phyloP scores from a whole-genome alignment of 257 asterid species.

The Solanum pimpinellifolium region DNA sequence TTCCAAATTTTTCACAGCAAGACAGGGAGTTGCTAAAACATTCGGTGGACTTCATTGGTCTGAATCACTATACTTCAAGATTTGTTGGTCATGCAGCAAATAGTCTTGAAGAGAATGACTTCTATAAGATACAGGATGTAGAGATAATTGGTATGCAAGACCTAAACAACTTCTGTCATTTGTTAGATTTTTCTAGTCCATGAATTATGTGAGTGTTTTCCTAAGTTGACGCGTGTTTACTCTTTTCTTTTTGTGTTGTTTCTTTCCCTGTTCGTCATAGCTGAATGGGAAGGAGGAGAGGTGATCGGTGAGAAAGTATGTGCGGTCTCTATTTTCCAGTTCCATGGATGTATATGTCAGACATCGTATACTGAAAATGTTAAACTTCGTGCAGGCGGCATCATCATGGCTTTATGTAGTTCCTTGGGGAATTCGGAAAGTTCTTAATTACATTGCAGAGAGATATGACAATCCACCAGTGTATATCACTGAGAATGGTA shows the following conservation, averaged over 20 bases:
- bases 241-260: constrained; percentile 4
- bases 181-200: background rate
- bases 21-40: constrained; percentile 32
- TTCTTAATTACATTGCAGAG: constrained; percentile 27
- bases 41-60: constrained; percentile 42
- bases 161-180: background rate
- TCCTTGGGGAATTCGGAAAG: constrained; percentile 45
- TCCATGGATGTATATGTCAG: background rate
- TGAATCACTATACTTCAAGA: constrained; percentile 45
- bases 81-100: constrained; percentile 28
- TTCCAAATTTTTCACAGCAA: constrained; percentile 35
- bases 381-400: constrained; percentile 30
- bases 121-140: constrained; percentile 34
- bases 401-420: constrained; percentile 43
- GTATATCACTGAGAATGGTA: constrained; percentile 44
- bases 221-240: background rate
- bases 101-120: constrained; percentile 21
- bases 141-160: constrained; percentile 32
- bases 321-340: background rate
- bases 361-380: background rate
- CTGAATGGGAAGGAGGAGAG: constrained; percentile 47
- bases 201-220: background rate
- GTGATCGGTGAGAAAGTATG: constrained; percentile 39
- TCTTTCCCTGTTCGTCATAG: constrained; percentile 6
- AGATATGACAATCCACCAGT: constrained; percentile 37